Conservation (phyloP, 2,329 filamentous ascomycete genomes). For the Penicillium nordicum region DNA sequence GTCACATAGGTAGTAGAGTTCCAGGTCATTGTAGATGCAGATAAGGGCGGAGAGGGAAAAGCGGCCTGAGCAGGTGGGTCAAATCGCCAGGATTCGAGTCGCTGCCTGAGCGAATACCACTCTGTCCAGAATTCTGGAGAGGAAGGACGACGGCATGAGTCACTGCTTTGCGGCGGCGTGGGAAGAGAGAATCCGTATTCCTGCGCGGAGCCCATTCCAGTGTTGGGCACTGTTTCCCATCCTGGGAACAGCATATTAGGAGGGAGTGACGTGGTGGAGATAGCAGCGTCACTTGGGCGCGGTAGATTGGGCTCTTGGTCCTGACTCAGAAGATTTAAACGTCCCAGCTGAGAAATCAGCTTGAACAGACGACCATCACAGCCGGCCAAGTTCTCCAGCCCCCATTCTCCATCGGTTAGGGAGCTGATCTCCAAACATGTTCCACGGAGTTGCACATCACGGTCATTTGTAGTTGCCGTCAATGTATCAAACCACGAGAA, state of each 20-base stretch:
- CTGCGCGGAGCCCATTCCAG: slow-evolving; percentile 39
- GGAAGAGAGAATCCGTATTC: slow-evolving; percentile 33
- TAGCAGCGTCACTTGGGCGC: slow-evolving; percentile 22
- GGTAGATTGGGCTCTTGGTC: slow-evolving; percentile 43
- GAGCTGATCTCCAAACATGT: slow-evolving; percentile 62
- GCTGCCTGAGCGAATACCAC: slow-evolving; percentile 75
- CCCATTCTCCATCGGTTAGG: slow-evolving; percentile 65
- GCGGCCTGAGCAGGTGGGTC: slow-evolving; percentile 39
- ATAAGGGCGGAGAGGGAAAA: slow-evolving; percentile 21
- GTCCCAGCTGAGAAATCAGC: slow-evolving; percentile 76
- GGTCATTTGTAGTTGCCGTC: slow-evolving; percentile 85
- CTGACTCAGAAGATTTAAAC: slow-evolving; percentile 80
- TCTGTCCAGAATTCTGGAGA: slow-evolving; percentile 69
- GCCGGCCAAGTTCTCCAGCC: slow-evolving; percentile 79
- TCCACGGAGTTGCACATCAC: slow-evolving; percentile 73
- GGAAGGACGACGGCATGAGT: slow-evolving; percentile 19
- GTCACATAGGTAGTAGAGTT: slow-evolving; percentile 28
- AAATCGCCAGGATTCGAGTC: slow-evolving; percentile 79
- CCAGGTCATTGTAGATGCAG: slow-evolving; percentile 14
- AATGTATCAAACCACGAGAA: slow-evolving; percentile 96
- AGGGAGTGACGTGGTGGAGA: slow-evolving; percentile 32
- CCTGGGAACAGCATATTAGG: slow-evolving; percentile 33
- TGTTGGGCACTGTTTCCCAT: slow-evolving; percentile 17
- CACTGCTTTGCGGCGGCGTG: slow-evolving; percentile 22
- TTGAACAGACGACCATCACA: slow-evolving; percentile 86